phyloP scores from a whole-genome alignment of 805 yeast species.

The Yarrowia divulgata region DNA sequence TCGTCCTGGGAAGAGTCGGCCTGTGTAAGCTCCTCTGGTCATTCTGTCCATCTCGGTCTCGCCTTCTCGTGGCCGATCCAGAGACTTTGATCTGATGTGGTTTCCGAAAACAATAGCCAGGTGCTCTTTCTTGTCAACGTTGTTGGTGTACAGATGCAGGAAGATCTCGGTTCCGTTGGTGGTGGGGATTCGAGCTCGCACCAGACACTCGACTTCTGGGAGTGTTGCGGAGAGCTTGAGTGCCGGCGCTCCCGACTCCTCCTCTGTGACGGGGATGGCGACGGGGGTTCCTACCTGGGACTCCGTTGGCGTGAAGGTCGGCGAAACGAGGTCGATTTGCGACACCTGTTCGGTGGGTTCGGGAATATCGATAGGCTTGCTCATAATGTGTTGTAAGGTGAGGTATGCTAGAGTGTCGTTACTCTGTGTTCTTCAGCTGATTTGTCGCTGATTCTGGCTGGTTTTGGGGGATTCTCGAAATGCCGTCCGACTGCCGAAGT shows the following conservation, averaged over 20 bases:
- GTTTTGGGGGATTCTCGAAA: not conserved
- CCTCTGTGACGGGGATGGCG: constrained; percentile 41
- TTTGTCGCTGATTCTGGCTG: not conserved
- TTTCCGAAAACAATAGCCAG: constrained; percentile 97
- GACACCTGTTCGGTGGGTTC: constrained; percentile 4
- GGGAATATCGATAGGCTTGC: constrained; percentile 32
- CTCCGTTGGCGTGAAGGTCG: constrained; percentile 38
- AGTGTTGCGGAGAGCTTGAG: constrained; percentile 51
- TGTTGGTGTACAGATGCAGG: constrained; percentile 84
- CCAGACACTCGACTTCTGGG: constrained; percentile 85
- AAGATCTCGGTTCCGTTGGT: constrained; percentile 94
- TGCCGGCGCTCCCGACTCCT: constrained; percentile 24
- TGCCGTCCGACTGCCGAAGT: constrained; percentile 24
- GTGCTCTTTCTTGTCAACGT: constrained; percentile 90
- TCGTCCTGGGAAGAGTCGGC: constrained; percentile 89
- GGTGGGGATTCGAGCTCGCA: constrained; percentile 96
- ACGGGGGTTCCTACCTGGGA: constrained; percentile 37
- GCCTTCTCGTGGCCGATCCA: constrained; percentile 65
- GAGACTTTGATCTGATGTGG: constrained; percentile 76
- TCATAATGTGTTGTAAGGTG: not conserved
- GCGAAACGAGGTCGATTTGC: constrained; percentile 36
- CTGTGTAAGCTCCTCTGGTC: constrained; percentile 98
- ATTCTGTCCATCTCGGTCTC: constrained; percentile 92
- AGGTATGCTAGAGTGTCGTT: not conserved
- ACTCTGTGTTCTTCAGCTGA: not conserved